Percentiles rank a stretch among this genome's conserved stretches.
phyloP scores from a whole-genome alignment of 805 yeast species.

The Lachancea mirantina region DNA sequence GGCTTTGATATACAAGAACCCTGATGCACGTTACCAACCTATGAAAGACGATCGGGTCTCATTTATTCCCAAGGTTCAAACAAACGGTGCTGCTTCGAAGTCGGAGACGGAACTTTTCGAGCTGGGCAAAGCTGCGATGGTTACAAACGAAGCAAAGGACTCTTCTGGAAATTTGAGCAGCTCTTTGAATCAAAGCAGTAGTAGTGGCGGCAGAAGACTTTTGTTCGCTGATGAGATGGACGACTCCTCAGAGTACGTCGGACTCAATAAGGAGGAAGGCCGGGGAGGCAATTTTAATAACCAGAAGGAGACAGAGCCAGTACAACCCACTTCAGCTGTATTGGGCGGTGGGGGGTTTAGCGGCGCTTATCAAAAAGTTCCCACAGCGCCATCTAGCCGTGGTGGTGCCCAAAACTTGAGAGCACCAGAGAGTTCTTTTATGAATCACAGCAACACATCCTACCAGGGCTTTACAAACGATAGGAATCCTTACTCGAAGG shows the following conservation, averaged over 20 bases:
- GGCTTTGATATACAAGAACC: conserved; percentile 82
- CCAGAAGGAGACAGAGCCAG: conserved; percentile 15
- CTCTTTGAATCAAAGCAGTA: conserved; percentile 6
- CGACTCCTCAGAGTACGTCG: conserved; percentile 6
- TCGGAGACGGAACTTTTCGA: conserved; percentile 30
- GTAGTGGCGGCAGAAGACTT: conserved; percentile 4
- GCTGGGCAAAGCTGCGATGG: conserved; percentile 32
- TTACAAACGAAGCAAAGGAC: conserved; percentile 30
- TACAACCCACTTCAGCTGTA: conserved; percentile 27
- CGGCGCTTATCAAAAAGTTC: conserved; percentile 14
- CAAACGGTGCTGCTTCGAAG: conserved; percentile 21
- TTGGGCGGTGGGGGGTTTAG: conserved; percentile 14
- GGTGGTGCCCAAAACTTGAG: conserved; percentile 15
- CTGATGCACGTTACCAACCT: conserved; percentile 92
- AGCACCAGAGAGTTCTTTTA: conserved; percentile 30
- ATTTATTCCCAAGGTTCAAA: conserved; percentile 68
- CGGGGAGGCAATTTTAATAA: conserved; percentile 6
- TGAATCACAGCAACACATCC: conserved; percentile 8
- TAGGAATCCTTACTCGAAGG: conserved; percentile 9
- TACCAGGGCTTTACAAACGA: conserved; percentile 13
- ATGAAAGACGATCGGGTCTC: conserved; percentile 95
- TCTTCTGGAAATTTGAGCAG: conserved; percentile 12
- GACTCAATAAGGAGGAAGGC: conserved; percentile 3
- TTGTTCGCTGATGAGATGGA: conserved; percentile 12
- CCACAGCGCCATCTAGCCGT: conserved; percentile 12